Evolutionary conservation across 139 green algal genomes (phyloP).

Genomic region (Volvox africanus): DNA sequence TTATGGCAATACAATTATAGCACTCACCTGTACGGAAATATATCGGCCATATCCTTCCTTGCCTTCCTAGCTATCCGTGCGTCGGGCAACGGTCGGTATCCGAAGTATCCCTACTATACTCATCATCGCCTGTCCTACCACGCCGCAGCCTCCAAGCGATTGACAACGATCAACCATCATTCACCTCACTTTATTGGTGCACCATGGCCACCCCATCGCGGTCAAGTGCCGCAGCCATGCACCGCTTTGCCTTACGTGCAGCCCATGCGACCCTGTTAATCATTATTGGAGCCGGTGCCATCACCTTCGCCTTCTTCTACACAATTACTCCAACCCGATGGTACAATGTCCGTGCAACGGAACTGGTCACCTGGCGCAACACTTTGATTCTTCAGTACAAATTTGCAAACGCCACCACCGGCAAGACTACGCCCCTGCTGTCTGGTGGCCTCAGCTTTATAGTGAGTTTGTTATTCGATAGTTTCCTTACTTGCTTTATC

Average conservation of each 20-base stretch:
- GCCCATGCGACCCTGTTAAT: not conserved
- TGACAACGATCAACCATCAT: too few relatives aligned
- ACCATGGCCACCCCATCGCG: not conserved
- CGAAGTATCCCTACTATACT: too few relatives aligned
- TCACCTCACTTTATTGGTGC: too few relatives aligned
- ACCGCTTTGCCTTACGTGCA: not conserved
- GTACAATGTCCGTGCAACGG: not conserved
- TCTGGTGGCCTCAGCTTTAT: constrained; percentile 30
- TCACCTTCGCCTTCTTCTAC: constrained; percentile 25
- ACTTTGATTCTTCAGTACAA: constrained; percentile 20
- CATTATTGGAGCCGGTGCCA: not conserved
- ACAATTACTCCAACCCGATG: not conserved
- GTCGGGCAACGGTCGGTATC: too few relatives aligned
- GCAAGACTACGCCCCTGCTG: constrained; percentile 4
- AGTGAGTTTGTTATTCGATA: not conserved
- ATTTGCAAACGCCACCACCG: constrained; percentile 24
- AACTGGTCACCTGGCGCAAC: constrained; percentile 5
- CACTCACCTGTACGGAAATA: too few relatives aligned
- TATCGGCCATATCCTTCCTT: too few relatives aligned
- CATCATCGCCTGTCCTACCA: too few relatives aligned
- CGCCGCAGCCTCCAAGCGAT: too few relatives aligned
- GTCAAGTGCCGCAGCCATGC: not conserved
- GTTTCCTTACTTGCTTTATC: too few relatives aligned
- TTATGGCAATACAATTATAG: too few relatives aligned
- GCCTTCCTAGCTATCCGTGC: too few relatives aligned